A percentile compares a stretch with the other conserved stretches of the same genome.
These are phyloP conservation scores for Lodderomyces parapsilosis DNA, from an alignment of 1,139 yeast genomes.

Conservation along the genomic window DNA sequence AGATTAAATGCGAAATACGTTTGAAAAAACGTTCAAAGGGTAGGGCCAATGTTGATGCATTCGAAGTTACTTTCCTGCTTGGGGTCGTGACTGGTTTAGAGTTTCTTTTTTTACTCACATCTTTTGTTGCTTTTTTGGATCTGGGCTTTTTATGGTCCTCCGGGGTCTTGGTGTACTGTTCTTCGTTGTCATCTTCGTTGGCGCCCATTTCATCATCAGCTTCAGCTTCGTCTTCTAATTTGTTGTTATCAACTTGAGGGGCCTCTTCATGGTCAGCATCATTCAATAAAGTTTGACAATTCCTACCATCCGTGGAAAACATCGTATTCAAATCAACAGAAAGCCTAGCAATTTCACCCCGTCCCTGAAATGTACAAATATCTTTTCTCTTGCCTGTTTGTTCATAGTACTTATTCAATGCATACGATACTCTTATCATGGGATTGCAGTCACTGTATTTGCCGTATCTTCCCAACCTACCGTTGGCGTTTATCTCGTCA, in stretches of 20 bases:
- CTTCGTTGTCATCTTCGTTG: not conserved
- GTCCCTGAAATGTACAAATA: conserved; percentile 37
- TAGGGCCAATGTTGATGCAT: not conserved
- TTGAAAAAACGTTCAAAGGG: not conserved
- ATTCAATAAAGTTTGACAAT: conserved; percentile 18
- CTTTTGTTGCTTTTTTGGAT: too few species aligned
- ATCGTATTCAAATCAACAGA: conserved; percentile 22
- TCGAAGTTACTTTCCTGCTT: not conserved
- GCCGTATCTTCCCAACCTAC: conserved; percentile 54
- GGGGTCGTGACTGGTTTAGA: conserved; percentile 1
- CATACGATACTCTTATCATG: conserved; percentile 51
- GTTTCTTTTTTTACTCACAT: not conserved
- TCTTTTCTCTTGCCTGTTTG: conserved; percentile 25
- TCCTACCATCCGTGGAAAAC: conserved; percentile 28
- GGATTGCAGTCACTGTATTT: conserved; percentile 54
- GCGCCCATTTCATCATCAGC: not conserved
- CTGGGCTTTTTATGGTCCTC: not conserved
- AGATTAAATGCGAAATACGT: conserved; percentile 24
- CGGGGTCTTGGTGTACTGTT: not conserved
- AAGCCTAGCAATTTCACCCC: conserved; percentile 34
- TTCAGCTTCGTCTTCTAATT: conserved; percentile 3
- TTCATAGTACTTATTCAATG: conserved; percentile 48
- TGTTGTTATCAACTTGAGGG: too few species aligned
- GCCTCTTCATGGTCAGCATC: not conserved
- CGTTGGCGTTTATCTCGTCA: conserved; percentile 47